Base-by-base conservation (phyloP, 192 early-diverging fungal genomes). In the Pilobolus umbonatus region DNA sequence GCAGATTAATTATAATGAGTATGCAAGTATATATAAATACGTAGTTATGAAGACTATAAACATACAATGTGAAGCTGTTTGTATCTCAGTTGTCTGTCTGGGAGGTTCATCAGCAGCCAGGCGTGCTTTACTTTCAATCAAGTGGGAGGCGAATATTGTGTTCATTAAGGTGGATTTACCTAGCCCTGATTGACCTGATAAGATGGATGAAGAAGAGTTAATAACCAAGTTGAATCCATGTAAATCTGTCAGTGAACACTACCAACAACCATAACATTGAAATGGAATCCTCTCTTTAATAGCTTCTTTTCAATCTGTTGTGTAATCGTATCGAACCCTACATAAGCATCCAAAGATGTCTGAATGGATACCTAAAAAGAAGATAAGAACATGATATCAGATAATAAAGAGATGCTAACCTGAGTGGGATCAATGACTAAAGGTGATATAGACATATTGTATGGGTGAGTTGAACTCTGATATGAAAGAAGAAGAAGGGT, bases 141-240 rank as follows among this genome's bases (percentile, higher is more conserved):
- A 76, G 59, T 98, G 95, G 28, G 92, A 83, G 38, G 94, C 87
- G 75, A 97, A 98, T 63, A 97, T 87, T 68, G 93, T 98, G 81
- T 98, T 98, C 69, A 97, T 85, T 56, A 98, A 78, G 35, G 96
- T 98, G 58, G 89, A 90, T 82, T 98, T 98, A 72, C 96, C 96
- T 68, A 97, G 78, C 14, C 96, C 96, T 43, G 93, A 89, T 77
- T 93, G 90, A 53, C 95, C 95, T 90, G 47, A 36, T 55, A n/a
- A n/a, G n/a, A n/a, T n/a, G n/a, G n/a, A n/a, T n/a, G n/a, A n/a
- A n/a, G n/a, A n/a, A n/a, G n/a, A n/a, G 11, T 53, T n/a, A 40
- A 8, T 25, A 21, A 42, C 17, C 10, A 24, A n/a, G 8, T 10
- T 3, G n/a, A 29, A 35, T 48, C 8, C 4, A 55, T 14, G n/a